Evolutionary conservation across 2,329 filamentous ascomycete species (phyloP).

Genomic region (Ophiocordyceps camponoti-rufipedis): DNA sequence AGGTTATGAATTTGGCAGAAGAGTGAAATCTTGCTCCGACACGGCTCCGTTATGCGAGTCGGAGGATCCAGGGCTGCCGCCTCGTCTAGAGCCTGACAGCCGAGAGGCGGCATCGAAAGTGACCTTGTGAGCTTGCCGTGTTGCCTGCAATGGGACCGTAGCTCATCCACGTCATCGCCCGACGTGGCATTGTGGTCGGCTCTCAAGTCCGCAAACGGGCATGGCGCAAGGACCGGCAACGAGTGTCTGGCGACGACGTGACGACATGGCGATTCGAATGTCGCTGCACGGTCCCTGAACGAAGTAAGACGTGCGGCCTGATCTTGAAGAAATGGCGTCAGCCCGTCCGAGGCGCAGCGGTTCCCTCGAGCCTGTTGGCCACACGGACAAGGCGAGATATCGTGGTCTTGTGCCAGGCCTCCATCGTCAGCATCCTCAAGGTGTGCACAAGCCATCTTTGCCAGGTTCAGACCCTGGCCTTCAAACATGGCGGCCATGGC

Average conservation of each 20-base stretch:
- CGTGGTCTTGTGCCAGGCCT: not conserved
- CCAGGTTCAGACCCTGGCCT: conserved; percentile 5
- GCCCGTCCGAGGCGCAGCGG: not conserved
- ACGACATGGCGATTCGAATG: not conserved
- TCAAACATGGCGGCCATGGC: conserved; percentile 36
- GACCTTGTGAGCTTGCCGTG: conserved; percentile 18
- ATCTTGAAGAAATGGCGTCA: not conserved
- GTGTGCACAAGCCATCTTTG: not conserved
- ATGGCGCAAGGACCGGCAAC: not conserved
- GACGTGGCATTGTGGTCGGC: not conserved
- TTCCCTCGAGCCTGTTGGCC: not conserved
- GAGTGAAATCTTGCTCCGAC: conserved; percentile 14
- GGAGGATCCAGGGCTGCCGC: no score
- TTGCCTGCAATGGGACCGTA: conserved; percentile 18
- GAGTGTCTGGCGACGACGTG: not conserved
- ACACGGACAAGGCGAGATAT: not conserved
- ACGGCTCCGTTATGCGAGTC: not conserved
- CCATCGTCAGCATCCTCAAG: not conserved
- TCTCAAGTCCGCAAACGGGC: not conserved
- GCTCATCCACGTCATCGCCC: conserved; percentile 4
- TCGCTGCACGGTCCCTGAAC: not conserved
- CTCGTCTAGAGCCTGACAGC: not conserved
- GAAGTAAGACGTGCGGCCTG: not conserved
- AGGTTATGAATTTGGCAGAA: conserved; percentile 31
- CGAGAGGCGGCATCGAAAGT: conserved; percentile 8